Base-by-base conservation (phyloP, 768 basidiomycete species). In the Boletus barrowsii region DNA sequence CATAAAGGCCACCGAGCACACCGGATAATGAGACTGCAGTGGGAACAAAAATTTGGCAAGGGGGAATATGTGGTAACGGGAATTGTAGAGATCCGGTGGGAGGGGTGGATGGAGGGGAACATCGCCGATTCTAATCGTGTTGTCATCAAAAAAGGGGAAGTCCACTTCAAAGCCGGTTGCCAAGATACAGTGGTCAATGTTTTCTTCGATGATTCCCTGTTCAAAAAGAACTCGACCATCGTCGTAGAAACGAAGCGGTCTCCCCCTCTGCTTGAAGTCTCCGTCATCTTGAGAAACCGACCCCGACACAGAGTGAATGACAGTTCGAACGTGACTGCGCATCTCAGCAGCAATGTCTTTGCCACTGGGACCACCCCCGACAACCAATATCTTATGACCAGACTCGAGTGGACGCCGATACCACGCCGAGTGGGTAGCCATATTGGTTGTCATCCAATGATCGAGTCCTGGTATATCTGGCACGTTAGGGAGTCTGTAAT, bases 101-200 rank as follows among this genome's bases (percentile, higher is more conserved):
- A 86, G 64, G 4, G 81, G 77, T 36, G 82, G 77, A 17, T 75
- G 65, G 5, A 75, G 62, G 3, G 81, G 77, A 11, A 81, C 79
- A 15, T 78, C 45, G 0, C 60, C 67, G 8, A 61, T 67, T 29
- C 78, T 64, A 13, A 79, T 64, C 39, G 70, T 61, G 7, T 68
- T 47, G 2, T 71, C 61, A 43, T 51, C 52, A 39, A 93, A 72
- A 70, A 90, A 91, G 0, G 87, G 85, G 58, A 84, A 83, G 13
- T 79, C 71, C 42, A 80, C 70, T 48, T 85, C 72, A 65, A 87
- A 93, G 11, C 90, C 91, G 3, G 90, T 93, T 3, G 88, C 90
- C 17, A 92, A 71, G 49, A 91, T 82, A 58, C 82, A 83, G 57
- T 80, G 71, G 58, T 86, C 82, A 52, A 92, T 73, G 6, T 73